These are phyloP conservation scores for Pterocarpus santalinus DNA, from an alignment of 306 rosid genomes.

Conservation along the genomic window DNA sequence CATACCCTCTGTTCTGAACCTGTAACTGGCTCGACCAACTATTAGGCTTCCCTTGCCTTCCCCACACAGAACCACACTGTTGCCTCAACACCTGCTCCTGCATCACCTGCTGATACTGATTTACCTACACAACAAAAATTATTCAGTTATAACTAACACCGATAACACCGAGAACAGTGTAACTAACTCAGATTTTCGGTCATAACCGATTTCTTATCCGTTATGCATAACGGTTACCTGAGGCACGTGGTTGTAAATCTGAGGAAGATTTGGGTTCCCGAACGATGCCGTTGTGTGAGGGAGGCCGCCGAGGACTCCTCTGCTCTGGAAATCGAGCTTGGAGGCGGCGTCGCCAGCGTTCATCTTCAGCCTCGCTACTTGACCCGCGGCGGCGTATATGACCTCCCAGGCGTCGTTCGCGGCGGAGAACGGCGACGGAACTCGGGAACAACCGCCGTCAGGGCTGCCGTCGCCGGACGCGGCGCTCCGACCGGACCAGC, in stretches of 20 bases:
- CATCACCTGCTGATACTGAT: conserved; percentile 27
- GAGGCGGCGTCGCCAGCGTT: conserved; percentile 34
- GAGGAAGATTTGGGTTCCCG: conserved; percentile 42
- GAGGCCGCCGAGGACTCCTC: conserved; percentile 49
- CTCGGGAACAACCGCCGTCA: conserved; percentile 60
- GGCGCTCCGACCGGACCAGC: conserved; percentile 70
- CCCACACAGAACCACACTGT: conserved; percentile 57
- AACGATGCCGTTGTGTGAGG: conserved; percentile 40
- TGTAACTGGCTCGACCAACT: conserved; percentile 53
- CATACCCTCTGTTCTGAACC: conserved; percentile 56
- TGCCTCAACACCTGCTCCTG: conserved; percentile 52
- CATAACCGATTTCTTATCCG: neutral
- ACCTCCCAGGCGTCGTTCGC: conserved; percentile 76
- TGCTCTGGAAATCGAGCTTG: conserved; percentile 38
- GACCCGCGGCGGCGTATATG: conserved; percentile 79
- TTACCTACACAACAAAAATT: conserved; percentile 28
- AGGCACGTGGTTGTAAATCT: conserved; percentile 44
- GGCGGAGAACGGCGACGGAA: conserved; percentile 70
- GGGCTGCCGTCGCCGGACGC: conserved; percentile 81
- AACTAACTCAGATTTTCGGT: neutral
- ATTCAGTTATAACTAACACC: neutral
- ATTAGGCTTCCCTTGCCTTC: conserved; percentile 50
- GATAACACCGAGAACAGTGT: neutral
- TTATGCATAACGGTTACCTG: conserved; percentile 8
- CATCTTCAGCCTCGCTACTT: conserved; percentile 83